phyloP scores from a whole-genome alignment of 495 filamentous ascomycete species.

The Massariosphaeria phaeospora region DNA sequence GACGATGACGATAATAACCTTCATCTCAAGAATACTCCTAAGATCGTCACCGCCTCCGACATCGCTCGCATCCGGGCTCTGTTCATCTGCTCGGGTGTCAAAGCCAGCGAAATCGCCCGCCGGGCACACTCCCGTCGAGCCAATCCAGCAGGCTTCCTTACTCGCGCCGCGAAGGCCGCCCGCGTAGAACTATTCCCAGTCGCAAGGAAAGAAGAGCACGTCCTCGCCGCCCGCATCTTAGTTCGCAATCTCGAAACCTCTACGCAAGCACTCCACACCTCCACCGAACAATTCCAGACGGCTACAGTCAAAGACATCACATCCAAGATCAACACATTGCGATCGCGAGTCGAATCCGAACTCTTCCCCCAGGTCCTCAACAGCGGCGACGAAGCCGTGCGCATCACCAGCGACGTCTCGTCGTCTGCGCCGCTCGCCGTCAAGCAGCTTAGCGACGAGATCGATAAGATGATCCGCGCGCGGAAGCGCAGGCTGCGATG shows the following conservation, averaged over 20 bases:
- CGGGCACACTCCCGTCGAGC: constrained; percentile 49
- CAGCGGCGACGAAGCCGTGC: constrained; percentile 70
- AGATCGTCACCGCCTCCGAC: constrained; percentile 50
- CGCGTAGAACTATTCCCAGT: constrained; percentile 46
- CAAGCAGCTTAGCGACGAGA: constrained; percentile 69
- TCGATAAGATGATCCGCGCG: constrained; percentile 65
- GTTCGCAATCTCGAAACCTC: constrained; percentile 52
- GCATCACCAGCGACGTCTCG: constrained; percentile 65
- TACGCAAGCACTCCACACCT: constrained; percentile 50
- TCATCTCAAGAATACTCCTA: constrained; percentile 40
- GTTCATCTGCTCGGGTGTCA: constrained; percentile 76
- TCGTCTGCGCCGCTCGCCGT: constrained; percentile 68
- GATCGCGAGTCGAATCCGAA: constrained; percentile 49
- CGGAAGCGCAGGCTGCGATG: constrained; percentile 67
- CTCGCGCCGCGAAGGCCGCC: constrained; percentile 41
- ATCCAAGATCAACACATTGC: constrained; percentile 47
- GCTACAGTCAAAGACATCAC: constrained; percentile 45
- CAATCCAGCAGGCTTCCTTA: constrained; percentile 41
- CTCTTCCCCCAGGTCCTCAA: constrained; percentile 60
- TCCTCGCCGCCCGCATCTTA: constrained; percentile 63
- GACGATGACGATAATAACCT: constrained; percentile 44
- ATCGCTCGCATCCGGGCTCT: constrained; percentile 68
- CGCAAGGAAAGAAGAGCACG: constrained; percentile 57
- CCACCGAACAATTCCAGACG: constrained; percentile 50
- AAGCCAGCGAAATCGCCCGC: constrained; percentile 70